A percentile compares a stretch with the other conserved stretches of the same genome.
Conservation (phyloP, 495 filamentous ascomycete species). For the Xylaria sp. region DNA sequence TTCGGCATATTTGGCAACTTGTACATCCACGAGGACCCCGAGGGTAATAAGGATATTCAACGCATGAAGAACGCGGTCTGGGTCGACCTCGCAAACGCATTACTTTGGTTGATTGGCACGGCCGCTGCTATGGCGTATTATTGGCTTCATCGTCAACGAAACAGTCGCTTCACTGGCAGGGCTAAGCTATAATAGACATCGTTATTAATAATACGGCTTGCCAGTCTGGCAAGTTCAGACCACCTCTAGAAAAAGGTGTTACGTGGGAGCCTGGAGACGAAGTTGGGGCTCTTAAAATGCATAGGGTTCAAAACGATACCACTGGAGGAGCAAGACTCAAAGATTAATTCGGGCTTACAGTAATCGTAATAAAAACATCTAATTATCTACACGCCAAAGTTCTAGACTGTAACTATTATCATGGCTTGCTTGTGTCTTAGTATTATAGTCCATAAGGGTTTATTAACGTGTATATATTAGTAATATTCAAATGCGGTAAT, state of each 20-base stretch:
- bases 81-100: conserved; percentile 75
- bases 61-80: conserved; percentile 89
- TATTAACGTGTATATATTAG: background rate
- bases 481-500: background rate
- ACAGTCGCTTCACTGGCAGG: conserved; percentile 56
- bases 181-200: conserved; percentile 26
- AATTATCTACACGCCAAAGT: background rate
- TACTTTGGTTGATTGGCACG: conserved; percentile 72
- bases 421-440: background rate
- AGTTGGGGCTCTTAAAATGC: background rate
- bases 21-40: conserved; percentile 72
- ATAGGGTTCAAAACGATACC: background rate
- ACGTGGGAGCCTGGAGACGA: background rate
- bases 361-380: conserved; percentile 11
- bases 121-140: conserved; percentile 52
- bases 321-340: background rate
- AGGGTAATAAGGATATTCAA: conserved; percentile 64
- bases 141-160: conserved; percentile 49
- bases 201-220: background rate
- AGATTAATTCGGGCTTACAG: background rate
- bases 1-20: conserved; percentile 82
- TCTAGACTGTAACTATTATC: background rate
- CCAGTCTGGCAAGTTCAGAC: background rate
- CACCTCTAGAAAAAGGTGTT: background rate
- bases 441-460: background rate